A percentile compares a stretch with the other conserved stretches of the same genome.
phyloP scores from a whole-genome alignment of 202 grass and related monocot species.

The Panicum hallii region DNA sequence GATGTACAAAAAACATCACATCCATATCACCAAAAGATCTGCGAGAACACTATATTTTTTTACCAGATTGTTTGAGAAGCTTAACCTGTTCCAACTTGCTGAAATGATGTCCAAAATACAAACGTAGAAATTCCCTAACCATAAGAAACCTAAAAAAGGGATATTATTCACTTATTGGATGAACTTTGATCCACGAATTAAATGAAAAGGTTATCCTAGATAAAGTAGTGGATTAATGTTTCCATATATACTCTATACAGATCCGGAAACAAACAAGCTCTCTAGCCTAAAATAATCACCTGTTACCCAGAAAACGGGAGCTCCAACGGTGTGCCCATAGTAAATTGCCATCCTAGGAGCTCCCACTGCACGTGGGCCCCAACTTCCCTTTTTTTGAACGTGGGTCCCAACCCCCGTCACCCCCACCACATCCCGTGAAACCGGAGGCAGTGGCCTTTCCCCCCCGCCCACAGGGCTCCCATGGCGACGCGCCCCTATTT shows the following conservation, averaged over 20 bases:
- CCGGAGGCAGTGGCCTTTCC: background rate
- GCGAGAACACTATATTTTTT: background rate
- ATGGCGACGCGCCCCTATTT: constrained; percentile 39
- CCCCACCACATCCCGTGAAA: constrained; percentile 24
- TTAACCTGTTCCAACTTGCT: background rate
- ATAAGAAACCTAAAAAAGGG: background rate
- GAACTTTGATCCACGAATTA: background rate
- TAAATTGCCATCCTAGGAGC: background rate
- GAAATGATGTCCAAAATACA: background rate
- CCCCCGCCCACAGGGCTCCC: background rate
- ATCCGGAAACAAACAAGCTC: background rate
- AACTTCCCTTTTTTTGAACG: background rate
- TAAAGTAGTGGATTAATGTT: background rate
- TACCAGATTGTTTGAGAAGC: background rate
- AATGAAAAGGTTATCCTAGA: background rate
- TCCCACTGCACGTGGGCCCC: background rate
- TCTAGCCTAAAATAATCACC: no score
- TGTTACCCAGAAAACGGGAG: background rate
- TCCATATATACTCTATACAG: background rate
- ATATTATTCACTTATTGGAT: background rate
- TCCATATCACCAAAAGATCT: background rate
- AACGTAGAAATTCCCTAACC: background rate
- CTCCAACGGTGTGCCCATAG: background rate
- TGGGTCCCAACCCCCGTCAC: background rate
- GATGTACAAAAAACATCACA: background rate